Base-by-base conservation (phyloP, 2,329 filamentous ascomycete genomes). In the Sordariomycetes sp. region DNA sequence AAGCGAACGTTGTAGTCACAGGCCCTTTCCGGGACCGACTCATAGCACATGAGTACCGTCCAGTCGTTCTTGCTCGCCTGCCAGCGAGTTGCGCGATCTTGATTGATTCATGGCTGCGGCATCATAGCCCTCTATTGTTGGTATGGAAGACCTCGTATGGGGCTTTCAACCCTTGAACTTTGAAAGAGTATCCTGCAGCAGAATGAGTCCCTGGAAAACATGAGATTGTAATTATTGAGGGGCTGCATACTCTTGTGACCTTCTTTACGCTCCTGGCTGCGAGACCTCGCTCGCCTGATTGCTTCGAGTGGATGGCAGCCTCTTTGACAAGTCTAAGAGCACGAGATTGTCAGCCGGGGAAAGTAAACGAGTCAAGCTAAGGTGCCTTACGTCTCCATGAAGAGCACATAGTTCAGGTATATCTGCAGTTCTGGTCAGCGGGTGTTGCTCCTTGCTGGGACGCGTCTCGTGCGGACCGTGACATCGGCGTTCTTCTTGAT, bases 401-500 rank as follows among this genome's bases (percentile, higher is more conserved):
- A 93, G 2, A 92, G 67, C 43, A 85, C 74, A 44, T 93, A 93
- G 51, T 92, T 79, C 38, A 94, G 68, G 48, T 85, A 93, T 41
- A 93, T 81, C 86, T 92, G 44, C 19, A 11, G 32, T 8, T 11
- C 16, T 10, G 44, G n/a, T 61, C 34, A 57, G 50, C 31, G 21
- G 18, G 12, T 24, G 8, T n/a, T 11, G 6, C 14, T 18, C 10
- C 6, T 7, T 17, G 18, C 19, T 14, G 16, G 14, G 21, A 25
- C 36, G 33, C 33, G 39, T 29, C 35, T 30, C 15, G 15, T 23
- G 10, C 72, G 39, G 60, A 93, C 86, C 61, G 90, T 67, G 38
- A 93, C 78, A 58, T 94, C 88, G 20, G 79, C 82, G 57, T 92
- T 88, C 58, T 86, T 92, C 64, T 80, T 86, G 42, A 94, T 59